Base-by-base conservation (phyloP, 805 yeast species). In the Suhomyces prunicola region DNA sequence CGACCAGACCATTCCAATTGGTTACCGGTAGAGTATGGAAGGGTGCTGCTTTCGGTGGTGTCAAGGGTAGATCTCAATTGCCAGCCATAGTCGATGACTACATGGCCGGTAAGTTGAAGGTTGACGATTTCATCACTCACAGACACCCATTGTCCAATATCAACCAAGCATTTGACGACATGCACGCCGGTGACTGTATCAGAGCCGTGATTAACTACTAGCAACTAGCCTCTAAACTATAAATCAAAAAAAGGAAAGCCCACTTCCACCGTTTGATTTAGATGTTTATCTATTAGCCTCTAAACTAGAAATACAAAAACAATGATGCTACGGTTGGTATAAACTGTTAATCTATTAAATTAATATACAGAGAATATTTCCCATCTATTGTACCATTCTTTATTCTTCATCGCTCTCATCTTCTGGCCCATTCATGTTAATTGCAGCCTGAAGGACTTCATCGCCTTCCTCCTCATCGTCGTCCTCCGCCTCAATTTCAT, bases 31-130 rank as follows among this genome's bases (percentile, higher is more conserved):
- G 99, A 77, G 96, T 89, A 50, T 93, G 99, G 98, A 88, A 84
- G 72, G 99, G 99, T 64, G 90, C 96, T 67, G 99, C 99, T n/a
- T 94, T 90, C 64, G 99, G 99, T 66, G 99, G 98, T 71, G 91
- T 94, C 68, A 94, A 94, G 77, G 98, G 99, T 69, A 88, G 97
- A 79, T 70, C 97, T 41, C 97, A 94, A 78, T 82, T 94, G 78
- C 97, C 96, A 48, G 90, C 85, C 19, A 80, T 92, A 54, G 96
- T 94, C 53, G 86, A 90, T 54, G 92, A 88, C 70, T 93, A 93
- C 74, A 72, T 88, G 78, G 72, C 74, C 44, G 97, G 97, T 61
- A 79, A 77, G 60, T 78, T 93, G 68, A 89, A 87, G 79, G 96
- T 93, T 58, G 97, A 91, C 66, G 97, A 94, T 70, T 94, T 90